Evolutionary conservation across 2,329 filamentous ascomycete genomes (phyloP), one percentile per base, ranked within the genome.

Genomic region (Dryadomyces sulphureus): DNA sequence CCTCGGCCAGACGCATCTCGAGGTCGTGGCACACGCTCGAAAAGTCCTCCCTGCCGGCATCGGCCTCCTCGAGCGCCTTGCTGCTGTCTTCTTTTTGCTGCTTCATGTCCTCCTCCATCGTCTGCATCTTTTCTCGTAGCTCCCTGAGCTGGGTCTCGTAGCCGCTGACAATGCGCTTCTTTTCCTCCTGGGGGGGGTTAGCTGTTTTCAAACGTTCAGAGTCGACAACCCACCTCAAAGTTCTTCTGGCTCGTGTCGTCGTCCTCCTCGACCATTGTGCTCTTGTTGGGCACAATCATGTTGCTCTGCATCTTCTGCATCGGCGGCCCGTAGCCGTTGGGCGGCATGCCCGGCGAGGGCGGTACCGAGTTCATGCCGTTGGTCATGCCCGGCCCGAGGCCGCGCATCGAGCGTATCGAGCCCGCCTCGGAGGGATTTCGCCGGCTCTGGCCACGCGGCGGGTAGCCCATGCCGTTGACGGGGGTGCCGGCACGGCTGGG

Each of bases 231-330:
- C 25, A 30, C 7, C 25, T 30, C 7, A 30, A 30, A 12, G 50
- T 79, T 58, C 42, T 75, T 76, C 2, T 30, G 7, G 14, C 7
- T 14, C 20, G 16, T 51, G 45, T 86, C 85, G 54, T 94, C 88
- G 53, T 94, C 89, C 59, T 96, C 92, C 61, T 98, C 92, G 1
- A 96, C 79, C 81, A 96, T 89, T 1, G 85, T 95, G 57, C 90
- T 94, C 65, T 96, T 98, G 60, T 95, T 96, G 1, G 92, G 92
- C 35, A 96, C 84, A 56, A 96, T 94, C 0, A 88, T 96, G 59
- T 94, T 96, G 59, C 84, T 90, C 59, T 94, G 89, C 53, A 94
- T 88, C 59, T 93, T 94, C 16, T 85, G 83, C 53, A 85, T 76
- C 5, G 89, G 89, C 40, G 85, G 74, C 38, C 82, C 81, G 52